These are phyloP conservation scores for Colletotrichum euphorbiae DNA, from an alignment of 2,329 filamentous ascomycete species.

Conservation along the genomic window DNA sequence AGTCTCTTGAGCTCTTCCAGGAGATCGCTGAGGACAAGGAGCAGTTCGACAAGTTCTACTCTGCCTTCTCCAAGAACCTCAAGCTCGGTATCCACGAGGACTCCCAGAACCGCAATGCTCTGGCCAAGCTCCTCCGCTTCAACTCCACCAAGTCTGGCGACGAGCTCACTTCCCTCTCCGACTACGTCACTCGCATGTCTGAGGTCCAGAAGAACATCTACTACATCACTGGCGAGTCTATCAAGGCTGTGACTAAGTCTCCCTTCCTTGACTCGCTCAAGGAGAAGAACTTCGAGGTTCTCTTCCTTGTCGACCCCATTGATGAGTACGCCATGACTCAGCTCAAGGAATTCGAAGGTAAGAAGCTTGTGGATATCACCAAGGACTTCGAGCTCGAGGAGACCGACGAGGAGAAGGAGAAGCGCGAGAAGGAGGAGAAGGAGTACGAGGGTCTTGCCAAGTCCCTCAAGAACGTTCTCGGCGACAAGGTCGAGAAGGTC, in stretches of 20 bases:
- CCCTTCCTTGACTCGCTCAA: constrained; percentile 99
- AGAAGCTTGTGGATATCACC: constrained; percentile 99
- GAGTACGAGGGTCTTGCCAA: constrained; percentile 96
- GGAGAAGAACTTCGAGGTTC: constrained; percentile 99
- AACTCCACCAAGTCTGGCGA: constrained; percentile 99
- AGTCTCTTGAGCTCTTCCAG: constrained; percentile 98
- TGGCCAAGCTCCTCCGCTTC: constrained; percentile 99
- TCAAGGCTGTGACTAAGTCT: constrained; percentile 98
- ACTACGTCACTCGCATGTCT: constrained; percentile 99
- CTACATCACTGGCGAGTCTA: constrained; percentile 99
- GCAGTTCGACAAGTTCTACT: constrained; percentile 99
- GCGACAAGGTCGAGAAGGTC: constrained; percentile 99
- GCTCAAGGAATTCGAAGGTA: constrained; percentile 99
- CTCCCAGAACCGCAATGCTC: constrained; percentile 90
- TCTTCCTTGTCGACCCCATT: constrained; percentile 99
- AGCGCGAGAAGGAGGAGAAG: constrained; percentile 97
- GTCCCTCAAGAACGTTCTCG: constrained; percentile 98
- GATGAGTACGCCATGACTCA: constrained; percentile 99
- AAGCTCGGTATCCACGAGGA: constrained; percentile 99
- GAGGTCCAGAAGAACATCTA: constrained; percentile 99
- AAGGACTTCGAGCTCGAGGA: constrained; percentile 99
- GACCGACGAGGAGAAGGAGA: constrained; percentile 98
- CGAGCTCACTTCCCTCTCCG: constrained; percentile 91
- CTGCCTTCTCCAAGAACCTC: constrained; percentile 99
- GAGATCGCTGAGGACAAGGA: constrained; percentile 99